A percentile compares a stretch with the other conserved stretches of the same genome.
phyloP scores from a whole-genome alignment of 2,329 filamentous ascomycete genomes.

The Thelonectria olida region DNA sequence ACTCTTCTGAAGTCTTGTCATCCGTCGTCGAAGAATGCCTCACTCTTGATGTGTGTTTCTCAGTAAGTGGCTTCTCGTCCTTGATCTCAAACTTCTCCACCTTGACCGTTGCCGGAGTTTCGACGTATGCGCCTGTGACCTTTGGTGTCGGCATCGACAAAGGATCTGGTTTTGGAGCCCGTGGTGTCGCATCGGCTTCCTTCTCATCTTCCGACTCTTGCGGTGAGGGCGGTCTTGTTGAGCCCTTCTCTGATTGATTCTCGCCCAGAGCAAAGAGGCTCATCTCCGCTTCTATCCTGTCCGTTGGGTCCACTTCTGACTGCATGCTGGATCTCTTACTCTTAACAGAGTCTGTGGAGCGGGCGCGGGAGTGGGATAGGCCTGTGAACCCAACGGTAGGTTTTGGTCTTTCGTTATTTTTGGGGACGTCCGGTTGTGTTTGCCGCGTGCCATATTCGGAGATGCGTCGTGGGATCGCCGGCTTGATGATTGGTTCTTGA shows the following conservation, averaged over 20 bases:
- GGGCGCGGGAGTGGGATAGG: slow-evolving; percentile 53
- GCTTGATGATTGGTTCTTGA: slow-evolving; percentile 23
- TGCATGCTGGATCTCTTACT: slow-evolving; percentile 59
- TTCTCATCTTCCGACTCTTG: slow-evolving; percentile 44
- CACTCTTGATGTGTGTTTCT: neutral
- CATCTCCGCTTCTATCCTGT: slow-evolving; percentile 65
- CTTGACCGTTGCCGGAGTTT: slow-evolving; percentile 61
- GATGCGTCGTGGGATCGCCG: slow-evolving; percentile 28
- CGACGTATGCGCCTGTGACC: slow-evolving; percentile 65
- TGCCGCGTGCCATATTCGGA: slow-evolving; percentile 28
- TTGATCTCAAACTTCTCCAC: slow-evolving; percentile 44
- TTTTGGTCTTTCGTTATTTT: slow-evolving; percentile 40
- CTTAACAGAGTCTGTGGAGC: slow-evolving; percentile 57
- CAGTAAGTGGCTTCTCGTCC: slow-evolving; percentile 21
- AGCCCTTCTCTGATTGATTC: slow-evolving; percentile 65
- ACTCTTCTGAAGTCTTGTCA: slow-evolving; percentile 24
- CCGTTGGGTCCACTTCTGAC: slow-evolving; percentile 64
- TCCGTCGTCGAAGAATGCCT: slow-evolving; percentile 13
- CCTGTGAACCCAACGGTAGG: slow-evolving; percentile 59
- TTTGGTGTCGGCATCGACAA: slow-evolving; percentile 62
- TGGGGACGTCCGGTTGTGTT: slow-evolving; percentile 20
- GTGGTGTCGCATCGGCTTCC: slow-evolving; percentile 57
- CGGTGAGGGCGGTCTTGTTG: slow-evolving; percentile 59
- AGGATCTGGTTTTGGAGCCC: slow-evolving; percentile 54
- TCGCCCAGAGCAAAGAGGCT: slow-evolving; percentile 64